Evolutionary conservation across 2,329 filamentous ascomycete genomes (phyloP), one percentile per base, ranked within the genome.

Genomic region (Ophiostoma himal-ulmi): DNA sequence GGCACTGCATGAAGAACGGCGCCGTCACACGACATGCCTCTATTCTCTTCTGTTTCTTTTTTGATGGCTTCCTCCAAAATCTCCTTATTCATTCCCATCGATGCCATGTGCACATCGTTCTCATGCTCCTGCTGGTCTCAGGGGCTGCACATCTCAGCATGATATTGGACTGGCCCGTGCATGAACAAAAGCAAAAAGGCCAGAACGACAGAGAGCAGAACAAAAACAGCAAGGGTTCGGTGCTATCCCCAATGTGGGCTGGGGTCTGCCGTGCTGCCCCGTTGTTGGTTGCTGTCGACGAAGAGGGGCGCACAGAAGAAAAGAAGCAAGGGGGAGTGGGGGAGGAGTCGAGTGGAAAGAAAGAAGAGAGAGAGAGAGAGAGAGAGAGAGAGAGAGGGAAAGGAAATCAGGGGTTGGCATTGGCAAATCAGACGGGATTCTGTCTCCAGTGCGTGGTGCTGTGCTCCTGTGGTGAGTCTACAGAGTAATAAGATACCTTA

Each of bases 71-170:
- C 11, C 11, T 2, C 10, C n/a, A 1, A 10, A 7, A 4, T 13
- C 4, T 13, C 26, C 52, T 57, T 57, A 30, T 26, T 22, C 2
- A 14, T 2, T 57, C 52, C 52, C 52, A 57, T 48, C 14, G 22
- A 22, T 57, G 52, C 52, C 22, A 26, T 57, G 52, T 57, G 52
- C 52, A 62, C 57, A 62, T 62, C 26, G 13, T 22, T 57, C 52
- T 57, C 30, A 34, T 10, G 30, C 17, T 65, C 34, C 62, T 65
- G 62, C 62, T 39, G 36, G 62, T 65, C 62, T 65, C 62, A 65
- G 62, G 62, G 62, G 62, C 62, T 5, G 62, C 60, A 41, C 62
- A 65, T 65, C 57, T 17, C 60, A 65, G 62, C 62, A 65, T 39
- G 30, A 39, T 62, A 62, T 62, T 62, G 26, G 57, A 30, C 22